Percentiles rank a stretch among this genome's conserved stretches.
Conservation (phyloP, 2,329 filamentous ascomycete species). For the Microdochium trichocladiopsis region DNA sequence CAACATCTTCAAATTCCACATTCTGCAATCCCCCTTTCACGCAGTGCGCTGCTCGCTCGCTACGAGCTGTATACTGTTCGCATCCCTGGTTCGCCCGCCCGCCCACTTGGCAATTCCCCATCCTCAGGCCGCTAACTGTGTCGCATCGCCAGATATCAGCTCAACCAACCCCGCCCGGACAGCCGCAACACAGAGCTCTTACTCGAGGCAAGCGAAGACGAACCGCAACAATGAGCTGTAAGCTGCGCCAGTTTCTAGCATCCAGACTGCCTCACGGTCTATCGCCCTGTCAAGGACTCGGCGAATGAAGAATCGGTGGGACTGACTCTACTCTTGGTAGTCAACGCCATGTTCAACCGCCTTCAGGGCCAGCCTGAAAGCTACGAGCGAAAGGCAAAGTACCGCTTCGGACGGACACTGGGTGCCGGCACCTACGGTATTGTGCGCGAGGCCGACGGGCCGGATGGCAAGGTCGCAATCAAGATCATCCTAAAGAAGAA, state of each 20-base stretch:
- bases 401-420: slow-evolving; percentile 86
- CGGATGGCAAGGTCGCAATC: slow-evolving; percentile 79
- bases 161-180: too few relatives aligned
- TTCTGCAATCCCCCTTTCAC: too few relatives aligned
- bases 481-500: slow-evolving; percentile 99
- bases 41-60: too few relatives aligned
- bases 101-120: background rate
- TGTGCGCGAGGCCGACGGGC: slow-evolving; percentile 86
- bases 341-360: slow-evolving; percentile 88
- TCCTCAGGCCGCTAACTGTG: slow-evolving; percentile 4
- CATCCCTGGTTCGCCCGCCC: too few relatives aligned
- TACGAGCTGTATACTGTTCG: too few relatives aligned
- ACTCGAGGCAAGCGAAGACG: background rate
- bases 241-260: background rate
- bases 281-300: too few relatives aligned
- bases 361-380: slow-evolving; percentile 94
- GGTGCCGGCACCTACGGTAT: slow-evolving; percentile 98
- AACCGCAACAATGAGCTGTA: slow-evolving; percentile 4
- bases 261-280: background rate
- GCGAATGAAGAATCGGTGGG: background rate
- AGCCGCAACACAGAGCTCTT: background rate
- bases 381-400: slow-evolving; percentile 97
- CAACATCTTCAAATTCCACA: too few relatives aligned
- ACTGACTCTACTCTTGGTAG: slow-evolving; percentile 32
- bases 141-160: background rate